A percentile compares a stretch with the other conserved stretches of the same genome.
These are phyloP conservation scores for Ophiostoma angusticollis DNA, from an alignment of 2,329 filamentous ascomycete genomes.

Conservation along the genomic window DNA sequence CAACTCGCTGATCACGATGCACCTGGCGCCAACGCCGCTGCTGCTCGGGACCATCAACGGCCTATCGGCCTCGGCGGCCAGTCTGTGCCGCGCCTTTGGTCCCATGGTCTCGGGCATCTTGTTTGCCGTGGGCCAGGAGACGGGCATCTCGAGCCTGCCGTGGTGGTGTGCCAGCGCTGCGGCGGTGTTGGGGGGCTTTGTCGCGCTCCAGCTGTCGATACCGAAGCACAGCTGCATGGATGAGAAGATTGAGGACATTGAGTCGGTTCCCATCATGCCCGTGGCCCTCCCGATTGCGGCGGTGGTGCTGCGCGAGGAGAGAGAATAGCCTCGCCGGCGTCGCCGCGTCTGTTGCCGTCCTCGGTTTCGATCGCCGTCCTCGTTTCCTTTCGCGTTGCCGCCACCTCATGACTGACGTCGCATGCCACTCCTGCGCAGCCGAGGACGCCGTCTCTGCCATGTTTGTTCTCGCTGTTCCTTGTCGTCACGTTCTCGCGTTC, in stretches of 20 bases:
- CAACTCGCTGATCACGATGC: constrained; percentile 77
- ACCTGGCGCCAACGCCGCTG: constrained; percentile 70
- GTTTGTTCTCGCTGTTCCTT: too few relatives aligned
- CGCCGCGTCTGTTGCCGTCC: background rate
- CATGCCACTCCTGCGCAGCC: too few relatives aligned
- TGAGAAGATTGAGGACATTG: constrained; percentile 27
- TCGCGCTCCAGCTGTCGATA: constrained; percentile 67
- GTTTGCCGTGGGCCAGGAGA: constrained; percentile 65
- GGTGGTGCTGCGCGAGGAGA: background rate
- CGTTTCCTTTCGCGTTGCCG: too few relatives aligned
- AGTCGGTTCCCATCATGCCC: constrained; percentile 13
- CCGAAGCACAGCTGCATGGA: constrained; percentile 30
- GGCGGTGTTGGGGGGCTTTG: constrained; percentile 58
- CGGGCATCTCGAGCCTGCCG: constrained; percentile 74
- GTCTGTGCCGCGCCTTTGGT: constrained; percentile 75
- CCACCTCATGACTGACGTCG: too few relatives aligned
- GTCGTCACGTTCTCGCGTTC: too few relatives aligned
- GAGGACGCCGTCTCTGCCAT: too few relatives aligned
- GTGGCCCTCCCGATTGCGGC: background rate
- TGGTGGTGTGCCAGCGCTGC: constrained; percentile 87
- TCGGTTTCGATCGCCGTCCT: too few relatives aligned
- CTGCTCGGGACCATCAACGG: constrained; percentile 90
- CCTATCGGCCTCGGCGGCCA: constrained; percentile 80
- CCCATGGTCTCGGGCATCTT: constrained; percentile 78
- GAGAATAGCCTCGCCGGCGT: background rate